Evolutionary conservation across 2,329 filamentous ascomycete species (phyloP).

Genomic region (Penicillium sp.): DNA sequence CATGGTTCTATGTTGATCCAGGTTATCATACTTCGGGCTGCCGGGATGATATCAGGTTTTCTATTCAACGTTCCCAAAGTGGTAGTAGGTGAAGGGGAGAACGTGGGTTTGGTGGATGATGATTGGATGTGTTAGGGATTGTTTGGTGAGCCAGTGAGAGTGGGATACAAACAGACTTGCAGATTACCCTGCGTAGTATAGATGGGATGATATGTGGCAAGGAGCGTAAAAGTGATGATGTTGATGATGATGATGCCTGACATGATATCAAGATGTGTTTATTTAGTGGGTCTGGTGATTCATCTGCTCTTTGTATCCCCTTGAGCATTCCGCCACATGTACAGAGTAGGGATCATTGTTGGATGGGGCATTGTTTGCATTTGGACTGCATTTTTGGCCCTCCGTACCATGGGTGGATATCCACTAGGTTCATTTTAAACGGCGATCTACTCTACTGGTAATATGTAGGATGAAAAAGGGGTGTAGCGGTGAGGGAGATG

Average conservation of each 20-base stretch:
- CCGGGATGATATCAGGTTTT: background rate
- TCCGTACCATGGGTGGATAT: background rate
- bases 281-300: slow-evolving; percentile 16
- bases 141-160: background rate
- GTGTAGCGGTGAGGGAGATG: slow-evolving; percentile 5
- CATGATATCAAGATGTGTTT: slow-evolving; percentile 22
- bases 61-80: background rate
- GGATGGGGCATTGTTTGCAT: background rate
- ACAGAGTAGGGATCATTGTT: background rate
- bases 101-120: background rate
- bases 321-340: slow-evolving; percentile 17
- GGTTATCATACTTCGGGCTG: background rate
- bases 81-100: background rate
- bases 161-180: background rate
- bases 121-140: background rate
- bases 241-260: background rate
- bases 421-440: background rate
- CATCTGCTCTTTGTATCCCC: slow-evolving; percentile 2
- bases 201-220: no score
- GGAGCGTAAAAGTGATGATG: background rate
- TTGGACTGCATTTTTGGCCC: background rate
- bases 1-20: background rate
- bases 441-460: slow-evolving; percentile 5
- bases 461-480: background rate
- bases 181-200: no score